Evolutionary conservation across 257 asterid species (phyloP).

Genomic region (Nicotiana sylvestris): DNA sequence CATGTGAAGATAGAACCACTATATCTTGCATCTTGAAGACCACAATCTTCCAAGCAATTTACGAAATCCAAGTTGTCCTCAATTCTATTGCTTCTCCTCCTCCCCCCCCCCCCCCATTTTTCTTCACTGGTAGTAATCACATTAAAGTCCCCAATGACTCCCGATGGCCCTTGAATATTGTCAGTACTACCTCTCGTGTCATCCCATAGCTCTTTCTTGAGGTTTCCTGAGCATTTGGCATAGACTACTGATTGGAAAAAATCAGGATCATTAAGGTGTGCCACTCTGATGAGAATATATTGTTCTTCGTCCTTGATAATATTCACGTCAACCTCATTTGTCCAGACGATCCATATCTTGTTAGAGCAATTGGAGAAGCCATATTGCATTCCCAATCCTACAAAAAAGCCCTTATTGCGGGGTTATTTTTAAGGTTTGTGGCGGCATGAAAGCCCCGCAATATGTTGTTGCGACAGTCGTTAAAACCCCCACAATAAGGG

Average conservation of each 20-base stretch:
- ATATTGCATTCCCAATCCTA: neutral
- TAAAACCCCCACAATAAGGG: too few relatives aligned
- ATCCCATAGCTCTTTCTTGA: neutral
- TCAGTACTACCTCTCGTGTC: neutral
- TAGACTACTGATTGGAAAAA: neutral
- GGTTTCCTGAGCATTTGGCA: neutral
- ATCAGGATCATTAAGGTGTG: too few relatives aligned
- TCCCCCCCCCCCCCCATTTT: neutral
- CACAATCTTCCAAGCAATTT: neutral
- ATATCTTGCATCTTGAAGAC: neutral
- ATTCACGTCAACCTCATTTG: neutral
- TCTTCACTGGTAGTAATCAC: neutral
- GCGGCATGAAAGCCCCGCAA: too few relatives aligned
- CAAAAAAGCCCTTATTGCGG: too few relatives aligned
- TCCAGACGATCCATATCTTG: neutral
- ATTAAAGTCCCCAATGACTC: neutral
- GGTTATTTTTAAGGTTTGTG: too few relatives aligned
- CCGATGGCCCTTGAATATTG: neutral
- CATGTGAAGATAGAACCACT: neutral
- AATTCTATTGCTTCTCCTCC: neutral
- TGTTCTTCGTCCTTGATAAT: neutral
- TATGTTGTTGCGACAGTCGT: too few relatives aligned
- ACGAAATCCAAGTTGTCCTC: neutral
- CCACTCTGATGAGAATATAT: neutral
- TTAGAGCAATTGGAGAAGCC: neutral